A percentile compares a stretch with the other conserved stretches of the same genome.
phyloP scores from a whole-genome alignment of 257 asterid species.

The Solanum clarkiae region DNA sequence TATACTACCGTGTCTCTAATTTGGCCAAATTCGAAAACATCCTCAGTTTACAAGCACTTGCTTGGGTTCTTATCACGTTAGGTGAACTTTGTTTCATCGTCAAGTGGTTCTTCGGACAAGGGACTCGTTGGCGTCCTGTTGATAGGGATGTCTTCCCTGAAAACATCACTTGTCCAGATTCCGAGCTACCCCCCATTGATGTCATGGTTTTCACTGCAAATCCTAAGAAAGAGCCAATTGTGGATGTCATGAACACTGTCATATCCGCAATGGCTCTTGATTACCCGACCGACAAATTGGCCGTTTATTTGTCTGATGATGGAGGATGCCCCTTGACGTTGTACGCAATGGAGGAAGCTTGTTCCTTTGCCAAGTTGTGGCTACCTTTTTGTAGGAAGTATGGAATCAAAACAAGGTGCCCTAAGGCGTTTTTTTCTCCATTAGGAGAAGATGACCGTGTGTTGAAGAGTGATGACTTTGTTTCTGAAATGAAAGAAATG shows the following conservation, averaged over 20 bases:
- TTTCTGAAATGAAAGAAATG: constrained; percentile 7
- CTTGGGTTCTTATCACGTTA: constrained; percentile 4
- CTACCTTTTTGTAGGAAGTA: constrained; percentile 48
- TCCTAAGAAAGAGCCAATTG: constrained; percentile 40
- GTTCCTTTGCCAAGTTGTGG: constrained; percentile 35
- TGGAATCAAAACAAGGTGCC: constrained; percentile 33
- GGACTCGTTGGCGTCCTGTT: constrained; percentile 39
- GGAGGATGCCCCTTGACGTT: constrained; percentile 34
- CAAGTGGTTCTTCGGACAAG: constrained; percentile 43
- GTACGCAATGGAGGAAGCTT: constrained; percentile 25
- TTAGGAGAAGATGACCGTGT: constrained; percentile 1
- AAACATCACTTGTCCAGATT: constrained; percentile 18
- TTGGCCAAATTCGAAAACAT: background rate
- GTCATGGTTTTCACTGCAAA: constrained; percentile 61
- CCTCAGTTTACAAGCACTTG: background rate
- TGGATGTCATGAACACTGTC: constrained; percentile 65
- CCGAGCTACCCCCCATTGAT: constrained; percentile 36
- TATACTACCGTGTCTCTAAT: background rate
- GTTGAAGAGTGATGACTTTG: background rate
- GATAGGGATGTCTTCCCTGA: constrained; percentile 26
- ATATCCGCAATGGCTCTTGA: constrained; percentile 64
- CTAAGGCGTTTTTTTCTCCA: constrained; percentile 25
- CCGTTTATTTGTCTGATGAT: constrained; percentile 53
- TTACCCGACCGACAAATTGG: constrained; percentile 46
- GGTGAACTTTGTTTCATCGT: constrained; percentile 25